Evolutionary conservation across 140 eudicot species (phyloP).

Genomic region (Erigeron philadelphicus): DNA sequence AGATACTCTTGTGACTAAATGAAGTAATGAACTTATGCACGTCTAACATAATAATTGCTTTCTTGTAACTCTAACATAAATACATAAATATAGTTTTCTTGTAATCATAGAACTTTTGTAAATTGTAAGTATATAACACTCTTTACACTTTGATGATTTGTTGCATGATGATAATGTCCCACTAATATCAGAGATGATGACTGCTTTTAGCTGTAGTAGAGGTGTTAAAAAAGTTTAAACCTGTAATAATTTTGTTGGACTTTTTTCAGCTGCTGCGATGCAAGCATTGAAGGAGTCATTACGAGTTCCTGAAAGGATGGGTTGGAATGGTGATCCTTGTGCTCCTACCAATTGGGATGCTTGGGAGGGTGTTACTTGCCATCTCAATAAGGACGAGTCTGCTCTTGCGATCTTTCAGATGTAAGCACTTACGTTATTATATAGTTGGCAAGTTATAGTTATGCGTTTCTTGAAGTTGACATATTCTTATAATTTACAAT

Average conservation of each 20-base stretch:
- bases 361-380: slow-evolving; percentile 97
- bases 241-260: slow-evolving; percentile 9
- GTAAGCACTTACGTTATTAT: slow-evolving; percentile 35
- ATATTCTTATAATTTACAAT: not conserved
- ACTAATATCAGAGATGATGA: not conserved
- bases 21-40: not conserved
- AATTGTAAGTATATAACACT: not conserved
- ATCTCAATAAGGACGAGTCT: slow-evolving; percentile 49
- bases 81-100: no score
- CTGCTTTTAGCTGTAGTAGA: not conserved
- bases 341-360: slow-evolving; percentile 99
- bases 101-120: no score
- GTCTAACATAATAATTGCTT: not conserved
- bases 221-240: not conserved
- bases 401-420: slow-evolving; percentile 75
- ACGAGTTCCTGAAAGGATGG: slow-evolving; percentile 88
- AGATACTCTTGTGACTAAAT: not conserved
- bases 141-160: not conserved
- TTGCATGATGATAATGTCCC: not conserved
- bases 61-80: not conserved
- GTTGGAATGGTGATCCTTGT: slow-evolving; percentile 99
- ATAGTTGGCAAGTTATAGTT: not conserved
- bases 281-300: slow-evolving; percentile 77
- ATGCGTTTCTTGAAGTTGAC: not conserved
- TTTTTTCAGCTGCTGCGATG: slow-evolving; percentile 66